Evolutionary conservation across 371 early-diverging fungal genomes (phyloP), one percentile per base, ranked within the genome.

Genomic region (Funneliformis caledonium): DNA sequence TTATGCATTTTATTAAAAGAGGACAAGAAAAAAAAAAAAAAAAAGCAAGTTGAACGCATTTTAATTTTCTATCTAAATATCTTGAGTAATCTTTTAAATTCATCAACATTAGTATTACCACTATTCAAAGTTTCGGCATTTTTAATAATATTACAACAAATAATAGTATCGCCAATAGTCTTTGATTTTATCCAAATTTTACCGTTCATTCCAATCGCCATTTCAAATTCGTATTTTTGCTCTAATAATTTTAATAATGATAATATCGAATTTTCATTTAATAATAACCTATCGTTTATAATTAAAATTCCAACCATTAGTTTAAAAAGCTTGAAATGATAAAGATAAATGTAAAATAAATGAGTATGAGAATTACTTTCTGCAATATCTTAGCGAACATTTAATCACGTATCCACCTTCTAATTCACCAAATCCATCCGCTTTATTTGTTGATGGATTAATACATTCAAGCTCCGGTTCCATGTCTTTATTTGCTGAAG

Each of bases 391-490:
- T 80, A 97, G 84, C 9, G 96, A 96, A 70, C 91, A 90, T 81
- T 90, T 91, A 48, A 92, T 90, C 47, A 93, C 83, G 80, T 86
- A 90, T 31, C 96, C 96, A 42, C 85, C 89, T 80, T 91, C 89
- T 56, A 97, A 85, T 85, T 92, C 93, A 33, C 97, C 97, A 88
- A 88, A 96, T 31, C 95, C 96, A 68, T 93, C 94, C 0, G 93
- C 89, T 82, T 90, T 92, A 56, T 90, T 90, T 0, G 92, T 91
- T 2, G 88, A 81, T 10, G 95, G 92, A 82, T 96, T 95, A 65
- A 92, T 84, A 85, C 98, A 98, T 81, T 95, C 95, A 22, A 98
- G 83, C 81, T 98, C 99, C 2, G 98, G 95, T 74, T 98, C 98
- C 95, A 98, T 97, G 85, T 98, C 96, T 82, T 91, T 92, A 86